Evolutionary conservation across 2,329 filamentous ascomycete genomes (phyloP).

Genomic region (Sporothrix pallida): DNA sequence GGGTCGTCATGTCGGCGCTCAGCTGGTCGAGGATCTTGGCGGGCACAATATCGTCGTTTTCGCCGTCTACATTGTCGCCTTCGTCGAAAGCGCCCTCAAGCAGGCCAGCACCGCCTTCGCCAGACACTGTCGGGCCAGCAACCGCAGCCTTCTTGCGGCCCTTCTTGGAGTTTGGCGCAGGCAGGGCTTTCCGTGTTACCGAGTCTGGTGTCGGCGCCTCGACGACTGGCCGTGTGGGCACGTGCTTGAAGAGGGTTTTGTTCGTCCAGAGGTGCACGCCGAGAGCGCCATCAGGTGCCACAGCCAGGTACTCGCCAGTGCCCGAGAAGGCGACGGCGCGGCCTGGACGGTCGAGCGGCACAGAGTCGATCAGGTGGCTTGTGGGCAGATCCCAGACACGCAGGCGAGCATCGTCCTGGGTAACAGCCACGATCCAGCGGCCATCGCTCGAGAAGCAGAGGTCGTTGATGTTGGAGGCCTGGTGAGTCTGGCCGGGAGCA

Average conservation of each 20-base stretch:
- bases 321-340: slow-evolving; percentile 85
- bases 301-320: slow-evolving; percentile 93
- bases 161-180: background rate
- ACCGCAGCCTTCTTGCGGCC: slow-evolving; percentile 46
- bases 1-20: slow-evolving; percentile 79
- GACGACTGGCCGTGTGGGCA: slow-evolving; percentile 82
- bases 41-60: slow-evolving; percentile 60
- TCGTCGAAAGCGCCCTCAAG: slow-evolving; percentile 75
- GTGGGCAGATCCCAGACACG: slow-evolving; percentile 96
- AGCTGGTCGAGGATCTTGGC: slow-evolving; percentile 74
- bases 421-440: slow-evolving; percentile 89
- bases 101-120: slow-evolving; percentile 77
- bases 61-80: slow-evolving; percentile 48
- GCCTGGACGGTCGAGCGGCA: slow-evolving; percentile 78
- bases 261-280: slow-evolving; percentile 98
- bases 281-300: slow-evolving; percentile 78
- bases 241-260: slow-evolving; percentile 84
- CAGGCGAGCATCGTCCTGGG: slow-evolving; percentile 78
- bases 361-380: slow-evolving; percentile 91
- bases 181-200: background rate
- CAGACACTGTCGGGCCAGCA: slow-evolving; percentile 74
- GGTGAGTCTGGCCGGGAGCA: background rate
- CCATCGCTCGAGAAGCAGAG: slow-evolving; percentile 91
- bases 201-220: slow-evolving; percentile 43
- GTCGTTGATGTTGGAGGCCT: slow-evolving; percentile 66